Evolutionary conservation across 768 basidiomycete species (phyloP), one percentile per base, ranked within the genome.

Genomic region (Gyrodon lividus): DNA sequence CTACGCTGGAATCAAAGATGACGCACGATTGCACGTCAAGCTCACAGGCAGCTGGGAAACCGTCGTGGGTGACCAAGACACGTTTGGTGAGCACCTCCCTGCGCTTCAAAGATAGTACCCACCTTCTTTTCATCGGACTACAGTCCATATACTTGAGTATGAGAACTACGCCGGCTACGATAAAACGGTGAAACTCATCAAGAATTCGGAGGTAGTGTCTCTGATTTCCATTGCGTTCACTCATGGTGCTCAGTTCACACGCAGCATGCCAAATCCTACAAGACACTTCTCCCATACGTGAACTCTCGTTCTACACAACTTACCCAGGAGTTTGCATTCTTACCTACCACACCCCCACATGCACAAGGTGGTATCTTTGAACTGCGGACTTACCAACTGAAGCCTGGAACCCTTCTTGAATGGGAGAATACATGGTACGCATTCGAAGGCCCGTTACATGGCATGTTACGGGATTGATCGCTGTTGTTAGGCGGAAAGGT

Each of bases 21-120:
- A 92, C 59, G 68, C 82, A 22, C 76, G 81, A 37, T 68, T 94
- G 45, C 79, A 87, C 46, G 86, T 96, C 50, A 94, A 96, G 68
- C 77, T 98, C 52, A 92, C 89, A 1, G 97, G 96, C 19, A 90
- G 86, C 60, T 99, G 93, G 91, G 95, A 98, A 71, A 85, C 87
- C 1, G 61, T 90, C 17, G 81, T 98, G 26, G 97, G 97, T 37
- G 84, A 92, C 52, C 87, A 94, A 54, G 97, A 98, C 62, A 85
- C 82, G 2, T 96, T 92, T 66, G 76, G 83, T 83, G 43, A 54
- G 76, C 58, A 58, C 76, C 54, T 74, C 79, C 61, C 28, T 45
- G n/a, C 31, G 22, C 24, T 5, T 19, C n/a, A 19, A 42, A 30
- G 12, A 5, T 37, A 43, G 17, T 17, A 12, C 47, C 31, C 19